Evolutionary conservation across 106 monocot genomes (phyloP).

Genomic region (Ottelia alismoides): DNA sequence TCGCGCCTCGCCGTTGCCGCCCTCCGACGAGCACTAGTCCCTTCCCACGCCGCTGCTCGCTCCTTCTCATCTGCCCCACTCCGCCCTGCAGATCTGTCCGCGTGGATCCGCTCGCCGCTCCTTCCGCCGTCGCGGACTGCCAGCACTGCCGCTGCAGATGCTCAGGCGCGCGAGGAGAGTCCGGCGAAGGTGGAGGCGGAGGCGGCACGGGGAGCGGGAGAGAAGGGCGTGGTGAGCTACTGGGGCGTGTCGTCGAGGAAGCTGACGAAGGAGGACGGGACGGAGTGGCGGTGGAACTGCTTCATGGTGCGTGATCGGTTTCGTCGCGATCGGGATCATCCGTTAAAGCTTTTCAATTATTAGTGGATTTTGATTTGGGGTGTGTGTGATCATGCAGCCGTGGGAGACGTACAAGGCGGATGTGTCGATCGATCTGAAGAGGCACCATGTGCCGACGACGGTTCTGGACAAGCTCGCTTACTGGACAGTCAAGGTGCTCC

Average conservation of each 20-base stretch:
- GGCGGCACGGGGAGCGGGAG: neutral
- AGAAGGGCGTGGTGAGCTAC: slow-evolving; percentile 23
- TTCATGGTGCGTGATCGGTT: slow-evolving; percentile 17
- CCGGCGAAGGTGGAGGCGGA: too few relatives aligned
- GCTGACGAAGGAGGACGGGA: slow-evolving; percentile 29
- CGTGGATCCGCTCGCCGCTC: too few relatives aligned
- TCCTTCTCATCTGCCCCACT: too few relatives aligned
- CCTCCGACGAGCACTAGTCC: too few relatives aligned
- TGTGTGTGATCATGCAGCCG: too few relatives aligned
- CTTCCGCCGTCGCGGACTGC: too few relatives aligned
- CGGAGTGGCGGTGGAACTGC: slow-evolving; percentile 42
- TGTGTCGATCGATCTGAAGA: slow-evolving; percentile 17
- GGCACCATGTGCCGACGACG: slow-evolving; percentile 20
- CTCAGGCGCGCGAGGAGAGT: too few relatives aligned
- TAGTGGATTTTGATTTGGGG: neutral
- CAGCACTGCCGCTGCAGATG: too few relatives aligned
- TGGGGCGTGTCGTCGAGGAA: slow-evolving; percentile 27
- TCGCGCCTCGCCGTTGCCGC: too few relatives aligned
- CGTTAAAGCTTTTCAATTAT: neutral
- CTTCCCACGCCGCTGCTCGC: too few relatives aligned
- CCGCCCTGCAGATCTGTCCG: too few relatives aligned
- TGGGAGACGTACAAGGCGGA: slow-evolving; percentile 19
- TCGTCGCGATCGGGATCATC: neutral
- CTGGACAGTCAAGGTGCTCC: slow-evolving; percentile 21
- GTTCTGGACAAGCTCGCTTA: slow-evolving; percentile 17